Conservation (phyloP, 2,329 filamentous ascomycete genomes). For the Lecanosticta acicola region DNA sequence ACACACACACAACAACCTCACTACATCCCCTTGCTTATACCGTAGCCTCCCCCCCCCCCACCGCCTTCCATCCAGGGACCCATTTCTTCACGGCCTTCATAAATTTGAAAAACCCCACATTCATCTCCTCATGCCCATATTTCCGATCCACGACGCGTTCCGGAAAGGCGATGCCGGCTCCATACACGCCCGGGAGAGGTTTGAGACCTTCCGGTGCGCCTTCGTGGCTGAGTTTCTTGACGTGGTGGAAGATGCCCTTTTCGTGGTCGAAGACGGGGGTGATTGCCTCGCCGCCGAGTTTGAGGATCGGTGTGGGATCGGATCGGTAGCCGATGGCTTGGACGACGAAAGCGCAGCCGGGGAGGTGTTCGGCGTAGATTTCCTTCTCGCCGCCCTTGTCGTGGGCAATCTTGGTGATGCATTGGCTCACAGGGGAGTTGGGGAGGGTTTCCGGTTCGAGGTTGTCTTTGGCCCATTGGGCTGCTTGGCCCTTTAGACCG, state of each 20-base stretch:
- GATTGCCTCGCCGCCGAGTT: slow-evolving; percentile 29
- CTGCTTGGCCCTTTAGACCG: slow-evolving; percentile 57
- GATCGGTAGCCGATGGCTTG: slow-evolving; percentile 56
- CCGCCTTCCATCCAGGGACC: slow-evolving; percentile 47
- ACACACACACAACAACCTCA: no score
- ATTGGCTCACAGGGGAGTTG: slow-evolving; percentile 42
- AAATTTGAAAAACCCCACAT: slow-evolving; percentile 61
- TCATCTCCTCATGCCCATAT: slow-evolving; percentile 55
- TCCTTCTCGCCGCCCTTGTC: slow-evolving; percentile 46
- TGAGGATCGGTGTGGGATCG: slow-evolving; percentile 47
- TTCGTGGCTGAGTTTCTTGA: slow-evolving; percentile 11
- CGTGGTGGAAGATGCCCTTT: slow-evolving; percentile 32
- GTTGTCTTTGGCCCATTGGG: slow-evolving; percentile 54
- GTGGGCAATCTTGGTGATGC: slow-evolving; percentile 37
- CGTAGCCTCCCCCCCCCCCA: no score
- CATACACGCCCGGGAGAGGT: slow-evolving; percentile 50
- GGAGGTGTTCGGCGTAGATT: slow-evolving; percentile 45
- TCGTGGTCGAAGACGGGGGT: slow-evolving; percentile 43
- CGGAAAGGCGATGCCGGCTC: slow-evolving; percentile 60
- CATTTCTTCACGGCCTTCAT: slow-evolving; percentile 55
- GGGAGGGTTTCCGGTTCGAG: slow-evolving; percentile 49
- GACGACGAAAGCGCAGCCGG: slow-evolving; percentile 48
- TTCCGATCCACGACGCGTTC: slow-evolving; percentile 57
- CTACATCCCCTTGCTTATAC: no score
- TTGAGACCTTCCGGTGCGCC: slow-evolving; percentile 14